Evolutionary conservation across 352 stramenopile species (phyloP).

Genomic region (Pythium volutum): DNA sequence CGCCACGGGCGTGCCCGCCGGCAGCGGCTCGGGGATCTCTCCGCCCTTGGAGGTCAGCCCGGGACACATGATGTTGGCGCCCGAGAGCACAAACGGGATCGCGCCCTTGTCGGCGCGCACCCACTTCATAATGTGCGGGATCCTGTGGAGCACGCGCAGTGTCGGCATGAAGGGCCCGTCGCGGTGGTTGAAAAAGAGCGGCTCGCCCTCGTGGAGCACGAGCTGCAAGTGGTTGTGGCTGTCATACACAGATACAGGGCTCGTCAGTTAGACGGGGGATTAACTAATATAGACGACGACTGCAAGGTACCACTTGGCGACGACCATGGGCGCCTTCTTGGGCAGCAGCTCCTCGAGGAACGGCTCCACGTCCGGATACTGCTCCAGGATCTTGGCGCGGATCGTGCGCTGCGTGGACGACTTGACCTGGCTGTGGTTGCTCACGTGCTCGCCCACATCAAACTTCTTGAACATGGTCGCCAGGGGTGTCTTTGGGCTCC

Average conservation of each 20-base stretch:
- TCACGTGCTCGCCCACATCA: slow-evolving; percentile 92
- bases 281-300: slow-evolving; percentile 22
- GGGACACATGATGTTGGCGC: slow-evolving; percentile 98
- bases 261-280: neutral
- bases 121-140: slow-evolving; percentile 91
- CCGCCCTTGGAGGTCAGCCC: slow-evolving; percentile 95
- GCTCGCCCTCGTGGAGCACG: slow-evolving; percentile 87
- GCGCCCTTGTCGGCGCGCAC: slow-evolving; percentile 96
- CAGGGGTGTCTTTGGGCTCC: too few relatives aligned
- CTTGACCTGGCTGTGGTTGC: slow-evolving; percentile 96
- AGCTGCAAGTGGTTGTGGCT: slow-evolving; percentile 85
- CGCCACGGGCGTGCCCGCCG: slow-evolving; percentile 81
- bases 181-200: slow-evolving; percentile 95
- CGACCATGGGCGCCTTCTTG: slow-evolving; percentile 94
- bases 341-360: slow-evolving; percentile 88
- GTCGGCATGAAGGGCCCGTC: slow-evolving; percentile 97
- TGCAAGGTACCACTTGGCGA: slow-evolving; percentile 91
- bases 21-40: slow-evolving; percentile 89
- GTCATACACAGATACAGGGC: neutral
- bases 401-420: slow-evolving; percentile 95
- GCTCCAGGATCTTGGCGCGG: slow-evolving; percentile 91
- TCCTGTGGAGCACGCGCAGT: slow-evolving; percentile 94
- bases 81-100: slow-evolving; percentile 97
- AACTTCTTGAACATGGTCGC: slow-evolving; percentile 97
- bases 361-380: slow-evolving; percentile 90